Percentiles rank a stretch among this genome's conserved stretches.
Conservation (phyloP, 1,284 basidiomycete genomes). For the Trametes sp. region DNA sequence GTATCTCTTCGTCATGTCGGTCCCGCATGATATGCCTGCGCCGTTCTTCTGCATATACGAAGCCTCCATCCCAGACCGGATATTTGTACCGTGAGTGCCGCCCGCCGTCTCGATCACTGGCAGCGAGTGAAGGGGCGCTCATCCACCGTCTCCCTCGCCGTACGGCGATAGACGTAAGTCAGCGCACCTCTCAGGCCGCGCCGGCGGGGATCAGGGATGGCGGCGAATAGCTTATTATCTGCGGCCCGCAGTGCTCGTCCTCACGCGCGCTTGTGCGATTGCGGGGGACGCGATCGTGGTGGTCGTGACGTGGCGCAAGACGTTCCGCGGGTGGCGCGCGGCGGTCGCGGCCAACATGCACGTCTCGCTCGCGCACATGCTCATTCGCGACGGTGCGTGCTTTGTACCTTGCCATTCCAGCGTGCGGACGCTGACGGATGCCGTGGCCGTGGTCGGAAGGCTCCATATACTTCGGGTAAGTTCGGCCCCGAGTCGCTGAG, state of each 20-base stretch:
- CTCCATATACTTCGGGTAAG: constrained; percentile 12
- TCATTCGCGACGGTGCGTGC: constrained; percentile 8
- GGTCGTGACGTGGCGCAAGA: constrained; percentile 10
- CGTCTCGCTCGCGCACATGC: neutral
- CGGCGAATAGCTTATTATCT: too few relatives aligned
- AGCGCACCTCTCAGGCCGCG: too few relatives aligned
- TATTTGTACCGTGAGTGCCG: constrained; percentile 1
- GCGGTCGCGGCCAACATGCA: neutral
- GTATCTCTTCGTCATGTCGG: neutral
- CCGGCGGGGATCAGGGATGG: too few relatives aligned
- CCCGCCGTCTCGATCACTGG: too few relatives aligned
- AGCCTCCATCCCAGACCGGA: neutral
- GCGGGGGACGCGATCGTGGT: constrained; percentile 10
- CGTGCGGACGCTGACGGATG: neutral
- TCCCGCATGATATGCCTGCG: neutral
- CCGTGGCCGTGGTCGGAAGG: neutral
- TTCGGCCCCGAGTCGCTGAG: neutral
- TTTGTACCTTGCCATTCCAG: neutral
- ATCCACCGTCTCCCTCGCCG: neutral
- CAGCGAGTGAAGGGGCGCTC: too few relatives aligned
- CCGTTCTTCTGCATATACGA: neutral
- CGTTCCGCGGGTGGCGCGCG: neutral
- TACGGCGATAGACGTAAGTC: neutral
- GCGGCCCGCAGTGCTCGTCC: neutral
- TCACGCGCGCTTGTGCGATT: neutral